These are phyloP conservation scores for Phytophthora foliorum DNA, from an alignment of 352 stramenopile genomes.

Conservation along the genomic window DNA sequence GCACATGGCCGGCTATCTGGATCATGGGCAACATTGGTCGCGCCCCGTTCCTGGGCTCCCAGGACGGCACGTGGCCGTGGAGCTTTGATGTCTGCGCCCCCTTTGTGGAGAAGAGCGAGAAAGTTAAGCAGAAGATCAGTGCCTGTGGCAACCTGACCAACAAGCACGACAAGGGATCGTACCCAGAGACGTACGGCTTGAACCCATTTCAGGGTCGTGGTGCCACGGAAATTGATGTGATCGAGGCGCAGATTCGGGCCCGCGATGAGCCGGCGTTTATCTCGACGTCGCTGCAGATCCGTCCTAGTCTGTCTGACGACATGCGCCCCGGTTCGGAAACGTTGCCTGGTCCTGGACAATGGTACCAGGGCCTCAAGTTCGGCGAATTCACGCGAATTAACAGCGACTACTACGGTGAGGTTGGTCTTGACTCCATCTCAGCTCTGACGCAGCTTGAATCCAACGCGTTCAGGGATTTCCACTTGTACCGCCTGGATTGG, in stretches of 20 bases:
- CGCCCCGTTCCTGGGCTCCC: conserved; percentile 94
- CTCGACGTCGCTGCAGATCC: conserved; percentile 95
- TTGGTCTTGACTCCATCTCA: conserved; percentile 95
- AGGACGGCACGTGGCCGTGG: conserved; percentile 97
- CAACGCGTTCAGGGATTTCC: conserved; percentile 93
- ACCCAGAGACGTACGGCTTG: conserved; percentile 92
- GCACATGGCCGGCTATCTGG: conserved; percentile 98
- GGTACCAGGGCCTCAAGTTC: conserved; percentile 92
- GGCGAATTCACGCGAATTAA: conserved; percentile 93
- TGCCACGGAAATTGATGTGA: conserved; percentile 97
- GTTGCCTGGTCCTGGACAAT: conserved; percentile 77
- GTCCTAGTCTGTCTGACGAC: conserved; percentile 73
- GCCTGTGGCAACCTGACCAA: conserved; percentile 95
- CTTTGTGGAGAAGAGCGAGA: conserved; percentile 87
- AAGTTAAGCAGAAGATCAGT: conserved; percentile 95
- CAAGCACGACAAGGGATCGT: conserved; percentile 89
- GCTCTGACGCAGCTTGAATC: conserved; percentile 93
- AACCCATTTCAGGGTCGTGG: conserved; percentile 93
- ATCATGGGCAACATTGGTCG: conserved; percentile 98
- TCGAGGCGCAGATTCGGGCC: conserved; percentile 90
- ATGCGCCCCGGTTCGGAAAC: conserved; percentile 69
- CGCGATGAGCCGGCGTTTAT: conserved; percentile 92
- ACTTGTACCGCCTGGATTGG: conserved; percentile 98
- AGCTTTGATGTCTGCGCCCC: conserved; percentile 94
- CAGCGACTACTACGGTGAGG: conserved; percentile 96